phyloP scores from a whole-genome alignment of 345 rosid species.

The Gossypium turneri region DNA sequence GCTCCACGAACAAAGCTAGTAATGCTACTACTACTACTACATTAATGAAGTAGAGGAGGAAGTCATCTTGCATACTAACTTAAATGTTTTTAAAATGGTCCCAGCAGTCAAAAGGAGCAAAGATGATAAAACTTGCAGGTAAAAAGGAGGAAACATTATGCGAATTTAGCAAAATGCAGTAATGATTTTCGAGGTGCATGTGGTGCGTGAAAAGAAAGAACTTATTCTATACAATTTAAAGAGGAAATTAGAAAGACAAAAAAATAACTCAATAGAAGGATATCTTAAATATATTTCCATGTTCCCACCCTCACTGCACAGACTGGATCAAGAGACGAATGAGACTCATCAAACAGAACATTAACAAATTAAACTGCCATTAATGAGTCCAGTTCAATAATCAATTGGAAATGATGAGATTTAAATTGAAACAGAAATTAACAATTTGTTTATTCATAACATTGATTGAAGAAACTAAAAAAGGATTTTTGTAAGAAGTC shows the following conservation, averaged over 20 bases:
- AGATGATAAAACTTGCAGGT: neutral
- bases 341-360: too few relatives aligned
- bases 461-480: too few relatives aligned
- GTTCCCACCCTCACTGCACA: slow-evolving; percentile 88
- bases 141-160: slow-evolving; percentile 5
- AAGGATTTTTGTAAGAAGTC: too few relatives aligned
- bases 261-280: slow-evolving; percentile 39
- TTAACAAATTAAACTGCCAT: too few relatives aligned
- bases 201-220: neutral
- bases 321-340: slow-evolving; percentile 34
- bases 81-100: neutral
- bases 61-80: slow-evolving; percentile 7
- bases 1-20: neutral
- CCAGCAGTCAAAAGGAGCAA: neutral
- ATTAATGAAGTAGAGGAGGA: neutral
- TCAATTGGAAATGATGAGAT: too few relatives aligned
- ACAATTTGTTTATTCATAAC: too few relatives aligned
- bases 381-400: too few relatives aligned
- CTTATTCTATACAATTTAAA: neutral
- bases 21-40: neutral
- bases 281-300: slow-evolving; percentile 87
- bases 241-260: neutral
- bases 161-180: neutral
- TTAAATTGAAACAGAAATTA: too few relatives aligned
- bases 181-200: neutral